These are phyloP conservation scores for Cenchrus americanus DNA, from an alignment of 176 grass and related monocot species.

Conservation along the genomic window DNA sequence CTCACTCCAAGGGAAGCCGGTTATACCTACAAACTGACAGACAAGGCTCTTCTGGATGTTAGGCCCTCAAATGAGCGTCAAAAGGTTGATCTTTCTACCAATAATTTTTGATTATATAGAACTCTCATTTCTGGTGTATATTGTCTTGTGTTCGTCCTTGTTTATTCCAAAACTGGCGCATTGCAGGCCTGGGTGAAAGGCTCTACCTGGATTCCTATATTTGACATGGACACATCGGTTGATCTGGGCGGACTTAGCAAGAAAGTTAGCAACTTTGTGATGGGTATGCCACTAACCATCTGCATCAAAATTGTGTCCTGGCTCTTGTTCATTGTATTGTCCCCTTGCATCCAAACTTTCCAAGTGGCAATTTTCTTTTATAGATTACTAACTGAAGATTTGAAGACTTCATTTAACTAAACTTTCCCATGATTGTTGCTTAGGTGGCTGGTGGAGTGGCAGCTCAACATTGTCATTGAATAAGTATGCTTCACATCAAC, in stretches of 20 bases:
- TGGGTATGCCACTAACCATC: conserved; percentile 63
- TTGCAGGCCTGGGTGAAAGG: conserved; percentile 93
- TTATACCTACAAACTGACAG: conserved; percentile 82
- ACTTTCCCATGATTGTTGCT: conserved; percentile 13
- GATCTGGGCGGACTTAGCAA: conserved; percentile 65
- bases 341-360: background rate
- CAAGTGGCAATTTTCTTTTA: background rate
- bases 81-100: conserved; percentile 56
- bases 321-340: background rate
- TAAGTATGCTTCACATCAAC: conserved; percentile 60
- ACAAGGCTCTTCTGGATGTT: conserved; percentile 89
- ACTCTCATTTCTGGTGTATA: background rate
- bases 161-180: background rate
- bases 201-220: conserved; percentile 93
- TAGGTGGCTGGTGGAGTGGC: conserved; percentile 99
- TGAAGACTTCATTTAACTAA: conserved; percentile 19
- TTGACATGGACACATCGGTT: conserved; percentile 64
- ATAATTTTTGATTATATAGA: background rate
- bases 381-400: background rate
- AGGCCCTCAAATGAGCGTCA: conserved; percentile 80
- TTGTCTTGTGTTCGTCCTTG: background rate
- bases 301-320: background rate
- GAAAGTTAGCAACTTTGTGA: conserved; percentile 85
- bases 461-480: conserved; percentile 74
- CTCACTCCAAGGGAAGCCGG: conserved; percentile 95